Evolutionary conservation across 345 rosid species (phyloP).

Genomic region (Noccaea caerulescens): DNA sequence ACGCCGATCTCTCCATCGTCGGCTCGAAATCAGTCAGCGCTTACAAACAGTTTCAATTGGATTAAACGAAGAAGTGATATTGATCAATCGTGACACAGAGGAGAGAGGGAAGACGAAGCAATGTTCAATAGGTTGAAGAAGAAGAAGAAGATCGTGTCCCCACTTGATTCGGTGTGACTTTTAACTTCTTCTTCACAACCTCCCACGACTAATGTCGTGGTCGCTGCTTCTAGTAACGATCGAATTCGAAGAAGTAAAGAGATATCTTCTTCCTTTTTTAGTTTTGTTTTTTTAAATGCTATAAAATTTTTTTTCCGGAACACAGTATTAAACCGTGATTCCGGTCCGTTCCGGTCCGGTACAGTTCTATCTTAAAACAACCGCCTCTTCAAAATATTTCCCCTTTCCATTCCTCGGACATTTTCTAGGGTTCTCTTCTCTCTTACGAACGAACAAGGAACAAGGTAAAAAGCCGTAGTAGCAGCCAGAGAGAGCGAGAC

Average conservation of each 20-base stretch:
- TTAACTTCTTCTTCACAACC: constrained; percentile 13
- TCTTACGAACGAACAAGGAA: constrained; percentile 1
- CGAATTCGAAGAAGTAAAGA: constrained; percentile 22
- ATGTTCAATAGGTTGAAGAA: neutral
- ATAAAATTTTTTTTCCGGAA: neutral
- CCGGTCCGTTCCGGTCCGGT: constrained; percentile 4
- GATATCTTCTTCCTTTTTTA: neutral
- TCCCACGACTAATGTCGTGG: constrained; percentile 39
- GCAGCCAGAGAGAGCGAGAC: neutral
- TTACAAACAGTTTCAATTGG: neutral
- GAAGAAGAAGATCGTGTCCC: constrained; percentile 25
- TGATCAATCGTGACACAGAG: neutral
- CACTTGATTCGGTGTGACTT: constrained; percentile 26
- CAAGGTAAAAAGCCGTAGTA: neutral
- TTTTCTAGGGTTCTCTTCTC: constrained; percentile 40
- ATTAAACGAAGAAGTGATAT: neutral
- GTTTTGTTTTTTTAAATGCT: neutral
- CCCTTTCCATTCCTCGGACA: constrained; percentile 22
- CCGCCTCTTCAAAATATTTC: neutral
- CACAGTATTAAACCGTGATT: constrained; percentile 4
- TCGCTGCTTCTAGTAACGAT: constrained; percentile 35
- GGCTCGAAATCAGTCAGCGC: neutral
- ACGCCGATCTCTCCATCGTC: constrained; percentile 44
- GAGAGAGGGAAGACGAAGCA: no score
- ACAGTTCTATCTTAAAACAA: constrained; percentile 22